Percentiles rank a stretch among this genome's conserved stretches.
Conservation (phyloP, 495 filamentous ascomycete species). For the Cudoniella acicularis region DNA sequence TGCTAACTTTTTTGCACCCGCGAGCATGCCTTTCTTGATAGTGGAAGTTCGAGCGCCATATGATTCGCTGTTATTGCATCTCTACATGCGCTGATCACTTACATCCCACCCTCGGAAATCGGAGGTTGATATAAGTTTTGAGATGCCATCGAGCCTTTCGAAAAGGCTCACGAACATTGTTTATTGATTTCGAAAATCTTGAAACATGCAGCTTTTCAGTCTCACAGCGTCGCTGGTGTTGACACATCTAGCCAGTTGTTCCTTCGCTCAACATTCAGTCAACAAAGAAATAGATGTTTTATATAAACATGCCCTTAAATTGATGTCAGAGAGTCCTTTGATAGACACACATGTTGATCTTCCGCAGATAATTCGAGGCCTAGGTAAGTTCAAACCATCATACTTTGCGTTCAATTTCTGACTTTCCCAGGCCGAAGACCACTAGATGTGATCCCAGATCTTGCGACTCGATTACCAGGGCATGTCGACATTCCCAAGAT, state of each 20-base stretch:
- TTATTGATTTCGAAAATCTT: no score
- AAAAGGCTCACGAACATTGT: no score
- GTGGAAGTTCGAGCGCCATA: no score
- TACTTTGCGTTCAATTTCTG: background rate
- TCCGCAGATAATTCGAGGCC: conserved; percentile 5
- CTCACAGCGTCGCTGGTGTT: no score
- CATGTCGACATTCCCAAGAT: conserved; percentile 7
- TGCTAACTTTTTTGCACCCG: no score
- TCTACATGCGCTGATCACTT: background rate
- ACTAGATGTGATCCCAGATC: conserved; percentile 1
- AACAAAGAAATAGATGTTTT: background rate
- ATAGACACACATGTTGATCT: conserved; percentile 10
- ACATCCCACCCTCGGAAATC: background rate
- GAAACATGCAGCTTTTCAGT: no score
- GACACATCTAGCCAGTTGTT: no score
- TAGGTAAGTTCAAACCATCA: background rate
- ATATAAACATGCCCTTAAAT: background rate
- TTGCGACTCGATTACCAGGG: background rate
- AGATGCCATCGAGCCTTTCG: background rate
- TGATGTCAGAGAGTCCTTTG: conserved; percentile 8
- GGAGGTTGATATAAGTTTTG: no score
- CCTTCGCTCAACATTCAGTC: background rate
- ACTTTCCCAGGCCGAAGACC: background rate
- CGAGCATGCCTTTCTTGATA: no score
- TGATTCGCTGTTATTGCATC: no score